Percentiles rank a stretch among this genome's conserved stretches.
Conservation (phyloP, 768 basidiomycete genomes). For the Collybiopsis luxurians region DNA sequence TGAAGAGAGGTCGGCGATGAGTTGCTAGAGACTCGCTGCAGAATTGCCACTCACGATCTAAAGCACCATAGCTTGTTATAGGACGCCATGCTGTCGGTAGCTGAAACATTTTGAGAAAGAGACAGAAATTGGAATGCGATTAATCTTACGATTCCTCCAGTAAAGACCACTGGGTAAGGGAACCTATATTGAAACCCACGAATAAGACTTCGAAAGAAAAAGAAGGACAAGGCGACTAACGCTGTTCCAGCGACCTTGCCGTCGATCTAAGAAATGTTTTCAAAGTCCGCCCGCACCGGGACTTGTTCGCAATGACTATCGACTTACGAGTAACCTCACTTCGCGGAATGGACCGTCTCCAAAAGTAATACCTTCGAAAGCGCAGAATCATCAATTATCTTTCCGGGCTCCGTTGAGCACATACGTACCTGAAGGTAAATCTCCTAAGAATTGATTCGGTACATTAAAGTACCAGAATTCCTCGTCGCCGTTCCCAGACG, state of each 20-base stretch:
- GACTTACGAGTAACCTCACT: constrained; percentile 42
- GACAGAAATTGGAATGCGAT: background rate
- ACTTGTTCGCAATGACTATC: too few species aligned
- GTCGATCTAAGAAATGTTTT: constrained; percentile 46
- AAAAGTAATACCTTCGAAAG: constrained; percentile 28
- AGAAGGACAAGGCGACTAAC: constrained; percentile 29
- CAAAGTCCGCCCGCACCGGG: too few species aligned
- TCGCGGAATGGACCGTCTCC: constrained; percentile 50
- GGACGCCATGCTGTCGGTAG: constrained; percentile 7
- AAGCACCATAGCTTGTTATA: constrained; percentile 6
- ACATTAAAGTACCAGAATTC: constrained; percentile 54
- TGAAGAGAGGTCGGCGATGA: background rate
- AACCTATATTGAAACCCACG: constrained; percentile 19
- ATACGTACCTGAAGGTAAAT: constrained; percentile 29
- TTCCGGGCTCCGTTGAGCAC: background rate
- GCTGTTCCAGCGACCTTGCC: constrained; percentile 44
- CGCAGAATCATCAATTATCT: background rate
- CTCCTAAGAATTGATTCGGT: constrained; percentile 38
- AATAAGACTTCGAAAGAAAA: background rate
- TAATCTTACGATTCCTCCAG: constrained; percentile 59
- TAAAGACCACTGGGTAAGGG: constrained; percentile 65
- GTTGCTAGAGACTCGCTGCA: background rate
- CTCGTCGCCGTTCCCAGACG: constrained; percentile 55
- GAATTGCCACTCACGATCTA: background rate
- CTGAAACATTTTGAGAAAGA: background rate